Evolutionary conservation across 169 alveolate species (phyloP).

Genomic region (Hepatocystis sp.): DNA sequence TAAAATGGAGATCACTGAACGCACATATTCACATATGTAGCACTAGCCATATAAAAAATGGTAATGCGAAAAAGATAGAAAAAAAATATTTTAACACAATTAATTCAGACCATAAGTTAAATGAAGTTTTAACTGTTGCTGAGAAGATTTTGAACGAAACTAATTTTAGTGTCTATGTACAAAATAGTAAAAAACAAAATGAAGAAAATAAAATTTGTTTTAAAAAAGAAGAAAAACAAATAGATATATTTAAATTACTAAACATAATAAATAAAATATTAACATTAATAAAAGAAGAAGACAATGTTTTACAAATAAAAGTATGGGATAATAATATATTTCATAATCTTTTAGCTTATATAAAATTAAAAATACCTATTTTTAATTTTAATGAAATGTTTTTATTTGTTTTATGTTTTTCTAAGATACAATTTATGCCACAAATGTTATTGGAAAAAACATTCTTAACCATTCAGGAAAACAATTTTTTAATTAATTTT

Average conservation of each 20-base stretch:
- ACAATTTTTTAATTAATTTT: slow-evolving; percentile 9
- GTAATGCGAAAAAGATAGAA: not conserved
- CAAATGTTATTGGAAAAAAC: slow-evolving; percentile 34
- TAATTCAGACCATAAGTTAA: not conserved
- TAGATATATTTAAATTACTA: slow-evolving; percentile 42
- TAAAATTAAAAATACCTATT: slow-evolving; percentile 39
- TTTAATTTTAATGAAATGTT: slow-evolving; percentile 52
- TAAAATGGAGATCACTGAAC: too few species aligned
- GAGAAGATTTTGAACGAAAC: slow-evolving; percentile 26
- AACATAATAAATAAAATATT: slow-evolving; percentile 50
- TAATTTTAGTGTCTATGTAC: too few species aligned
- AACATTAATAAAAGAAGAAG: slow-evolving; percentile 16
- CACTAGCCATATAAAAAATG: too few species aligned
- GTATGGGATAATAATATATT: slow-evolving; percentile 46
- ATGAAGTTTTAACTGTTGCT: slow-evolving; percentile 16
- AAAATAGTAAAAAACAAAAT: not conserved
- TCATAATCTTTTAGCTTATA: slow-evolving; percentile 15
- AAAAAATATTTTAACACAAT: not conserved
- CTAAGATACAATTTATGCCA: slow-evolving; percentile 70
- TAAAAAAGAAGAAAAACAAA: slow-evolving; percentile 11
- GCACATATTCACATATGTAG: too few species aligned
- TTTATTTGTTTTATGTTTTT: slow-evolving; percentile 56
- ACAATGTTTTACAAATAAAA: slow-evolving; percentile 18
- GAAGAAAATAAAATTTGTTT: not conserved
- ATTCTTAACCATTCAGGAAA: slow-evolving; percentile 13